These are phyloP conservation scores for Dissophora ornata DNA, from an alignment of 192 early-diverging fungal genomes.

Conservation along the genomic window DNA sequence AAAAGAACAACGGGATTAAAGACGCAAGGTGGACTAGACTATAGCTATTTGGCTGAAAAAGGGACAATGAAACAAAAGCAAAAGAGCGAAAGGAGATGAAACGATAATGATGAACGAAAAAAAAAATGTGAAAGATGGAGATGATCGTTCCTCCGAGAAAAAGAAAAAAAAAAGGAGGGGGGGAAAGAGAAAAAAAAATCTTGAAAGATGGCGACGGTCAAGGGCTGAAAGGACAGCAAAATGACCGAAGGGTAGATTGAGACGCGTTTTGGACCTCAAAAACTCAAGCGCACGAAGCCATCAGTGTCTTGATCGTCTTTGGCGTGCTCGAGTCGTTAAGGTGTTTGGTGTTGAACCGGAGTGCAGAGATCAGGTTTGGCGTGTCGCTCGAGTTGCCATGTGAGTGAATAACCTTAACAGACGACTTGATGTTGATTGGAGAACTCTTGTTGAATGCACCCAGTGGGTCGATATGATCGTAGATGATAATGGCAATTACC, in stretches of 20 bases:
- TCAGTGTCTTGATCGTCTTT: slow-evolving; percentile 68
- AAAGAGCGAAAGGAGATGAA: not conserved
- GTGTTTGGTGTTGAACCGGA: slow-evolving; percentile 83
- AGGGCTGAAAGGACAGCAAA: not conserved
- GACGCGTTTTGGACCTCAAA: no score
- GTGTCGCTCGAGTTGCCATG: slow-evolving; percentile 63
- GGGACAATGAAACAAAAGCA: no score
- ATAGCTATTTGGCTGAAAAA: no score
- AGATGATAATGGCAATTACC: slow-evolving; percentile 88
- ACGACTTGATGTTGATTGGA: slow-evolving; percentile 80
- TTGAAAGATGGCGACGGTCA: no score
- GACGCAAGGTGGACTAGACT: no score
- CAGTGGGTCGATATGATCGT: slow-evolving; percentile 87
- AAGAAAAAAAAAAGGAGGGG: no score
- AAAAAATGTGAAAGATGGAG: not conserved
- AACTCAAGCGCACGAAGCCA: slow-evolving; percentile 54
- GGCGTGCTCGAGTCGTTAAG: slow-evolving; percentile 85
- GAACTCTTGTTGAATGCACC: slow-evolving; percentile 86
- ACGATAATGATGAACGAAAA: not conserved
- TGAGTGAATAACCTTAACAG: slow-evolving; percentile 74
- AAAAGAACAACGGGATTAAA: no score
- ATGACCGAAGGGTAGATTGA: no score
- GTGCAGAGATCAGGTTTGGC: slow-evolving; percentile 75
- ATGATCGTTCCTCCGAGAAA: not conserved
- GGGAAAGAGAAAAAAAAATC: no score